Evolutionary conservation across 495 filamentous ascomycete species (phyloP), one percentile per base, ranked within the genome.

Genomic region (Aspergillus affinis): DNA sequence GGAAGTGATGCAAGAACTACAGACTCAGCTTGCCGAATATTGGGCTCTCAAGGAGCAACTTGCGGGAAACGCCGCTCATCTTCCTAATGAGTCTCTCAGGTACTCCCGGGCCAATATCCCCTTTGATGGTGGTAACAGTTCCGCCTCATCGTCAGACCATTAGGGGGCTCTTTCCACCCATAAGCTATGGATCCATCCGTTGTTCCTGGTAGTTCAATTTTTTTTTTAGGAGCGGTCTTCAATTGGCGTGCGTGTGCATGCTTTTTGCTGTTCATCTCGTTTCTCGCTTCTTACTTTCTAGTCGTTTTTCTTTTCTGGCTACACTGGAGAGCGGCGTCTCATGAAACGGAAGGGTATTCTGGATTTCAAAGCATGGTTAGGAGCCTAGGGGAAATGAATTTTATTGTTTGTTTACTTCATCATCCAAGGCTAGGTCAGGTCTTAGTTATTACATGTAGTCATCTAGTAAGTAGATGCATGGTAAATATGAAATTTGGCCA

Each of bases 21-120:
- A 74, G 30, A 76, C 72, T 12, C 78, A 82, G 57, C 74, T 83
- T 18, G 78, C 78, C 46, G 81, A 83, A 61, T 81, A 81, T 65
- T 62, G 70, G 54, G 75, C 76, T 27, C 75, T 82, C 48, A 82
- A 82, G 63, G 72, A 81, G 65, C 74, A 77, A 53, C 65, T 80
- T 55, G 72, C 70, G 55, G 63, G 55, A 61, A 73, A 61, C 68
- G 65, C 63, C 61, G 64, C 68, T 54, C 66, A 64, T 61, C 70
- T 70, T 55, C 51, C 69, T 64, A 65, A 61, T 60, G 64, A 58
- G 36, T 55, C 66, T 48, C 59, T 65, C 10, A 61, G 59, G 54
- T 66, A 54, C 26, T 52, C 48, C 23, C 62, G 29, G 44, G 60
- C 57, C 21, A 61, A 68, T 15, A 45, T 65, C 19, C 61, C 66